Evolutionary conservation across 805 yeast genomes (phyloP).

Genomic region (Hanseniaspora occidentalis): DNA sequence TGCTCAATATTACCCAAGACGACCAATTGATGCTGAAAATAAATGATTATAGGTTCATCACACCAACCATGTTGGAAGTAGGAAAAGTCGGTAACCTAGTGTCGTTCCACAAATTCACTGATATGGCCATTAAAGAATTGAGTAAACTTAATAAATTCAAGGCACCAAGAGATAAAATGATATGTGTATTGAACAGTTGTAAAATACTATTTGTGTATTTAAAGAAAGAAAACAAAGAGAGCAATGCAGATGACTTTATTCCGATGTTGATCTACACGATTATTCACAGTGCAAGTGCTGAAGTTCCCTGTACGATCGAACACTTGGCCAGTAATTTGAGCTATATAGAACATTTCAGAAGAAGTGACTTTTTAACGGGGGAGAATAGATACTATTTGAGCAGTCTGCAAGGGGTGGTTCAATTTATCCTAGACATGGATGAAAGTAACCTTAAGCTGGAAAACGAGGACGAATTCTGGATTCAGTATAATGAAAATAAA

Average conservation of each 20-base stretch:
- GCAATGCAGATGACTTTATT: conserved; percentile 90
- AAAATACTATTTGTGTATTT: conserved; percentile 84
- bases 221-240: conserved; percentile 49
- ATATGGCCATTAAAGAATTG: conserved; percentile 61
- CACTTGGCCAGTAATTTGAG: conserved; percentile 65
- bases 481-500: too few relatives aligned
- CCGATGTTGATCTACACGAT: conserved; percentile 73
- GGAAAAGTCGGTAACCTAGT: conserved; percentile 19
- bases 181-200: conserved; percentile 83
- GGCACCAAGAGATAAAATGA: conserved; percentile 90
- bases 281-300: not conserved
- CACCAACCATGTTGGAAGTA: conserved; percentile 70
- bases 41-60: conserved; percentile 58
- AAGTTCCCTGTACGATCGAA: conserved; percentile 36
- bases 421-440: conserved; percentile 56
- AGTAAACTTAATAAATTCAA: conserved; percentile 68
- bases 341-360: conserved; percentile 78
- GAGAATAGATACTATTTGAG: conserved; percentile 88
- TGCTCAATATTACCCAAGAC: conserved; percentile 54
- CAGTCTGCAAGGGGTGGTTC: conserved; percentile 80
- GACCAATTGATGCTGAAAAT: conserved; percentile 35
- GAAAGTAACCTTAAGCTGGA: conserved; percentile 46
- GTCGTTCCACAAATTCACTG: conserved; percentile 40
- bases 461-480: conserved; percentile 48
- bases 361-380: conserved; percentile 62